A percentile compares a stretch with the other conserved stretches of the same genome.
Conservation (phyloP, 768 basidiomycete genomes). For the Tulasnella sp. region DNA sequence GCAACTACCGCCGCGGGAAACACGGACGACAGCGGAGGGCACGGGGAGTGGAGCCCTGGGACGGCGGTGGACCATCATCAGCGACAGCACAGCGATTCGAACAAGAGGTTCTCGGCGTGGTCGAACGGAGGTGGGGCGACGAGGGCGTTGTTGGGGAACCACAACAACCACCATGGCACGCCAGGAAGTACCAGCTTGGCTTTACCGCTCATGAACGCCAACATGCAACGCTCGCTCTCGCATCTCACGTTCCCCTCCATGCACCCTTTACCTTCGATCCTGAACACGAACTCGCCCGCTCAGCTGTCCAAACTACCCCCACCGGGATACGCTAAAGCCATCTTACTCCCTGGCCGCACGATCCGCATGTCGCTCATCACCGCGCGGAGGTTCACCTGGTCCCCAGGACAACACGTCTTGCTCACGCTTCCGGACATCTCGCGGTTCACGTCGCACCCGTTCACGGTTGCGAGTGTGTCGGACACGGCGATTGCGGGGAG, state of each 20-base stretch:
- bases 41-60: background rate
- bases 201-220: background rate
- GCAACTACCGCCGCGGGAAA: background rate
- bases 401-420: conserved; percentile 69
- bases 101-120: background rate
- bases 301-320: conserved; percentile 37
- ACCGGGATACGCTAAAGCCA: conserved; percentile 53
- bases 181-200: no score
- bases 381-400: conserved; percentile 47
- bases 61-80: background rate
- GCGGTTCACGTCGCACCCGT: conserved; percentile 53
- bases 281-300: background rate
- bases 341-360: conserved; percentile 57
- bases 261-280: conserved; percentile 3
- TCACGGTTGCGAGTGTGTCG: conserved; percentile 54
- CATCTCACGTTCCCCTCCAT: conserved; percentile 3
- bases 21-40: background rate
- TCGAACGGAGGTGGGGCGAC: background rate
- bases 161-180: background rate
- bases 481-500: conserved; percentile 33
- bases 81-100: background rate
- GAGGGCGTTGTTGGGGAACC: background rate
- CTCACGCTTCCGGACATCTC: conserved; percentile 56
- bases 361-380: conserved; percentile 55
- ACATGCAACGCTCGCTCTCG: background rate